Base-by-base conservation (phyloP, 2,329 filamentous ascomycete species). In the Macrophomina tecta region DNA sequence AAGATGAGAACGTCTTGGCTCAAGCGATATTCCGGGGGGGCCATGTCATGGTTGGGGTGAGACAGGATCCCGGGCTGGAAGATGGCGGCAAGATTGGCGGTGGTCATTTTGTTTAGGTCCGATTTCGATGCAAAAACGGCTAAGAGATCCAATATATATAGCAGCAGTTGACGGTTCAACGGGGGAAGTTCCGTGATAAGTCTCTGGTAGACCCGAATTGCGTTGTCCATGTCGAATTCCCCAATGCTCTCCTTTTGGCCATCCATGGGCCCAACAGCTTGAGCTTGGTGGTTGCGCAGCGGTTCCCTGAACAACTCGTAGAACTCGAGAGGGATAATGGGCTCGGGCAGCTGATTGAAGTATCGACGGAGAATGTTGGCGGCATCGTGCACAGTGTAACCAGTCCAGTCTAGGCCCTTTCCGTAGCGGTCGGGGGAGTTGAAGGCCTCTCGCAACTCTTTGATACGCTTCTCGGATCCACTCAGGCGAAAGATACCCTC, bases 1-100 rank as follows among this genome's bases (percentile, higher is more conserved):
- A 99, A 99, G 61, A 99, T 97, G 70, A 99, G 86, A 23, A 99
- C 94, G 73, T 95, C 94, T 83, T 99, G 95, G 76, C 96, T 98
- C 5, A 99, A 83, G 38, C 93, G 90, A 77, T 99, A 99, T 75
- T 98, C 94, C 67, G 91, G 88, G 0, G 95, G 95, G 0, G 93
- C 90, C 94, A 99, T 98, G 74, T 97, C 94, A 77, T 99, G 95
- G 68, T 87, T 84, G 0, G 95, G 95, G 77, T 99, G 95, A 2
- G 94, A 97, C 14, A 99, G 86, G 82, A 99, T 91, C 65, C 95
- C 95, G 0, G 95, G 95, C 77, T 99, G 95, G 77, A 99, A 99
- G 74, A 99, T 99, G 66, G 95, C 94, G 9, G 95, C 92, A 53
- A 99, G 82, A 76, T 99, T 99, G 73, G 91, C 90, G 4, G 94